A percentile compares a stretch with the other conserved stretches of the same genome.
phyloP scores from a whole-genome alignment of 2,329 filamentous ascomycete species.

The Trichoderma endophyticum region DNA sequence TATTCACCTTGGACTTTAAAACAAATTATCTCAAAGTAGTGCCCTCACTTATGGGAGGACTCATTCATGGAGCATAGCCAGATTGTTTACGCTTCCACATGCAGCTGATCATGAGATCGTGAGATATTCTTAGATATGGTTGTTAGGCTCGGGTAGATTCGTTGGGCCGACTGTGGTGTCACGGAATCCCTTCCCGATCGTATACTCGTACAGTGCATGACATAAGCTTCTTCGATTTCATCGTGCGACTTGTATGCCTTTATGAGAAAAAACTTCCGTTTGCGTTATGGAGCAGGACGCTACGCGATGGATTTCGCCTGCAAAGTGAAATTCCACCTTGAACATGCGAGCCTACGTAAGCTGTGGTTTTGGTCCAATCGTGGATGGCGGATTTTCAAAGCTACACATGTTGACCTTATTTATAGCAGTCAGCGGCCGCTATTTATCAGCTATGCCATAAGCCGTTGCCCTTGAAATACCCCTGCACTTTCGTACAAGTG shows the following conservation, averaged over 20 bases:
- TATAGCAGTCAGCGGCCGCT: neutral
- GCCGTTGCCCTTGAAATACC: neutral
- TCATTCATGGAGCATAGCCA: neutral
- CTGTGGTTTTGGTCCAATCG: neutral
- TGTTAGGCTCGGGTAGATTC: neutral
- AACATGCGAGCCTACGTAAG: neutral
- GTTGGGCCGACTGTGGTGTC: neutral
- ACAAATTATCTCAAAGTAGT: neutral
- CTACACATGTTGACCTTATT: neutral
- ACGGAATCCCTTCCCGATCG: neutral
- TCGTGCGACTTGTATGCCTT: neutral
- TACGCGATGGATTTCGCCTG: neutral
- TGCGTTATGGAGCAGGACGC: neutral
- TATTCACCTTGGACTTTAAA: neutral
- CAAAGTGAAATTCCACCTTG: neutral
- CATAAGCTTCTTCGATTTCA: neutral
- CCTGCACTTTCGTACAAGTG: neutral
- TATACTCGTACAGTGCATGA: neutral
- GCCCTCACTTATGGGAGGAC: neutral
- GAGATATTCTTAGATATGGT: neutral
- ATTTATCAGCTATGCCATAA: conserved; percentile 5
- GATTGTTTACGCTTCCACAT: neutral
- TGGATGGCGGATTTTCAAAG: neutral
- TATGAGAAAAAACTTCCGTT: neutral
- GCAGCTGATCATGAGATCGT: neutral